Evolutionary conservation across 2,329 filamentous ascomycete genomes (phyloP), one percentile per base, ranked within the genome.

Genomic region (Cladosporium cucumerinum): DNA sequence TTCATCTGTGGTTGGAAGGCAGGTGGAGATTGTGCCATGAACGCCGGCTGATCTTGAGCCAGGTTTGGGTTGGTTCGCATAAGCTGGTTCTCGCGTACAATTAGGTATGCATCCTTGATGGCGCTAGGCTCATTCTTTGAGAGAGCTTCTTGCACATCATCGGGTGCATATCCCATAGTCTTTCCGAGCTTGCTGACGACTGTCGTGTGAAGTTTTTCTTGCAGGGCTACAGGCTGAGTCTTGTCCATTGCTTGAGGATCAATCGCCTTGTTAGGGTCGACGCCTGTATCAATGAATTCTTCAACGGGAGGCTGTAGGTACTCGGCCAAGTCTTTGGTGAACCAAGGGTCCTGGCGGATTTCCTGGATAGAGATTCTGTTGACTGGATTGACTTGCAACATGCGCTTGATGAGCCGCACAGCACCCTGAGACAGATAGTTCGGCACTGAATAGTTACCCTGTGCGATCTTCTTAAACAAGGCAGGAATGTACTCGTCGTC

Each of bases 401-500:
- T 97, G 75, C 89, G 91, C 79, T 91, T 91, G 74, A 98, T 97
- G 66, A 98, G 81, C 61, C 84, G 84, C 25, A 89, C 87, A 3
- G 95, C 93, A 60, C 93, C 94, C 1, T 88, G 84, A 1, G 93
- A 93, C 77, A 98, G 92, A 82, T 96, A 98, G 61, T 88, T 89
- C 0, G 95, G 95, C 69, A 97, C 91, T 72, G 91, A 91, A 79
- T 97, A 99, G 68, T 92, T 93, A 51, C 95, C 95, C 65, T 93
- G 90, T 23, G 93, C 92, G 67, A 99, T 99, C 82, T 99, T 99
- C 78, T 95, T 94, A 81, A 99, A 99, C 5, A 99, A 84, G 52
- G 93, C 93, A 2, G 95, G 95, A 69, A 99, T 99, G 76, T 98
- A 96, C 73, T 99, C 95, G 76, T 99, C 95, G 80, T 99, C 95